Evolutionary conservation across 2,329 filamentous ascomycete species (phyloP).

Genomic region (Aspergillus spinulosporus): DNA sequence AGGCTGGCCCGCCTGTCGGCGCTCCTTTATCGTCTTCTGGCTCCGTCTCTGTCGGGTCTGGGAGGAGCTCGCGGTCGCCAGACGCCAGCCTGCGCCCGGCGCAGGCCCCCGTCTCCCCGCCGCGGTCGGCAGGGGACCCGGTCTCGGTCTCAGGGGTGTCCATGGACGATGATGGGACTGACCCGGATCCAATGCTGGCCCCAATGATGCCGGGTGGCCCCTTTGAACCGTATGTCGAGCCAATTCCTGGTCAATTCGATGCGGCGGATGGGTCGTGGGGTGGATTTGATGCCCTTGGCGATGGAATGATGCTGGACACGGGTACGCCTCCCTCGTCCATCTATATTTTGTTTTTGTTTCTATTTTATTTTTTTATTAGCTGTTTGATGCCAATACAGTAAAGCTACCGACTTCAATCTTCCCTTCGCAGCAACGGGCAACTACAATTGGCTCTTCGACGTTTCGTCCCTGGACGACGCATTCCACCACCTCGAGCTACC

Average conservation of each 20-base stretch:
- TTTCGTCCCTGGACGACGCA: slow-evolving; percentile 39
- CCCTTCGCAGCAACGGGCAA: slow-evolving; percentile 64
- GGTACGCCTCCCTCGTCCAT: slow-evolving; percentile 27
- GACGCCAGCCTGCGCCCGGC: not conserved
- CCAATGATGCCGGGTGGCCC: slow-evolving; percentile 34
- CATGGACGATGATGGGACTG: slow-evolving; percentile 23
- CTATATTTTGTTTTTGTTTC: too few species aligned
- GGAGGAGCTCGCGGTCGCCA: too few species aligned
- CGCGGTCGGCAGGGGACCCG: slow-evolving; percentile 27
- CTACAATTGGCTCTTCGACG: slow-evolving; percentile 63
- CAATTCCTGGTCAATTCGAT: slow-evolving; percentile 36
- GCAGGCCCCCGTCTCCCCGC: slow-evolving; percentile 30
- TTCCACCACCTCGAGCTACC: slow-evolving; percentile 31
- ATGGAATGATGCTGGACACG: slow-evolving; percentile 60
- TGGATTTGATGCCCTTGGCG: slow-evolving; percentile 36
- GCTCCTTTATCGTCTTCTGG: too few species aligned
- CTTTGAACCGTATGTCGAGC: slow-evolving; percentile 36
- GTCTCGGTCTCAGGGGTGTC: slow-evolving; percentile 21
- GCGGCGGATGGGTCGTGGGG: slow-evolving; percentile 36
- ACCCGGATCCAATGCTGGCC: slow-evolving; percentile 30
- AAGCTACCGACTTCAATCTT: slow-evolving; percentile 63
- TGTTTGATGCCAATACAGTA: not conserved
- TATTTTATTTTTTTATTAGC: not conserved
- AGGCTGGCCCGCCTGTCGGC: too few species aligned
- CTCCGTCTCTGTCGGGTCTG: too few species aligned